phyloP scores from a whole-genome alignment of 2,329 filamentous ascomycete genomes.

The Fusarium nisikadoi region DNA sequence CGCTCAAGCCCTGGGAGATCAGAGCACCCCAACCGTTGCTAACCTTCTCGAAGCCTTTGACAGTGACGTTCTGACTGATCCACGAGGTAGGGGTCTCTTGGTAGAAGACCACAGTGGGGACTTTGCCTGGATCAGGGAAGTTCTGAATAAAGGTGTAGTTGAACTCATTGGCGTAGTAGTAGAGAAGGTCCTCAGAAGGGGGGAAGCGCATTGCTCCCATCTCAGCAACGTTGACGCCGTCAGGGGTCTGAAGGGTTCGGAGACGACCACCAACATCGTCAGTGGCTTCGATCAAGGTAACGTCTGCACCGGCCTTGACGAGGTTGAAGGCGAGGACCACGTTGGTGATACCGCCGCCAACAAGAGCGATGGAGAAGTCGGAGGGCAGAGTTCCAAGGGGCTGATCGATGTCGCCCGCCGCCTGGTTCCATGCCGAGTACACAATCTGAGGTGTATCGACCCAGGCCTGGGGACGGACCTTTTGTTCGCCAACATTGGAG shows the following conservation, averaged over 20 bases:
- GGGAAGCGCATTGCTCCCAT: not conserved
- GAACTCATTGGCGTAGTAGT: not conserved
- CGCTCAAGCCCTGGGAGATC: not conserved
- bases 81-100: not conserved
- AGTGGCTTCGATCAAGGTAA: not conserved
- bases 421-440: not conserved
- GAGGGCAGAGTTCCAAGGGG: not conserved
- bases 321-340: not conserved
- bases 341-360: not conserved
- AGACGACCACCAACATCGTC: not conserved
- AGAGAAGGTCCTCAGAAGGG: not conserved
- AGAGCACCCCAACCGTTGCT: not conserved
- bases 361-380: not conserved
- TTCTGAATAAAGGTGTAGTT: not conserved
- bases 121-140: not conserved
- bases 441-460: not conserved
- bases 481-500: not conserved
- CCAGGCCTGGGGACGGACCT: not conserved
- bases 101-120: not conserved
- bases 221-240: not conserved
- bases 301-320: not conserved
- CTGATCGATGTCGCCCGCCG: not conserved
- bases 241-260: not conserved
- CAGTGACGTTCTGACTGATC: not conserved
- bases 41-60: not conserved